Conservation (phyloP, 768 basidiomycete genomes). For the Hemileccinum rubropunctum region DNA sequence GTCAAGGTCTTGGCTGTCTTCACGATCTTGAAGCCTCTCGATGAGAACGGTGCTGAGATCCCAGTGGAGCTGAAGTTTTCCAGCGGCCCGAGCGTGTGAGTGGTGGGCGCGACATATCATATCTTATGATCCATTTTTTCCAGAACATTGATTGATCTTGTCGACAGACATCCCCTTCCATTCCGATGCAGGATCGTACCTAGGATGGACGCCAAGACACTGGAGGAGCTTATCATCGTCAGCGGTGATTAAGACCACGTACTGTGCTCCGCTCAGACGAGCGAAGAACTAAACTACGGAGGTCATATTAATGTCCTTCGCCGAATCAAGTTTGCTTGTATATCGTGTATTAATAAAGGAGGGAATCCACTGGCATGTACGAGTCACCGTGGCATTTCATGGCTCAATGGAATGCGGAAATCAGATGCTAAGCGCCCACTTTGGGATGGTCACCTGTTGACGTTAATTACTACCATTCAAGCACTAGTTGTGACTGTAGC, state of each 20-base stretch:
- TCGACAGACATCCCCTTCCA: constrained; percentile 1
- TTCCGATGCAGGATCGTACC: constrained; percentile 3
- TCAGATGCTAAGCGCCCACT: too few relatives aligned
- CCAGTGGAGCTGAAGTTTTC: constrained; percentile 1
- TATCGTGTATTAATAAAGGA: too few relatives aligned
- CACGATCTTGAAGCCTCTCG: constrained; percentile 1
- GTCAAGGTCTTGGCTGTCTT: constrained; percentile 5
- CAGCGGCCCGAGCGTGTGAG: constrained; percentile 3
- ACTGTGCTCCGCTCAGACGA: too few relatives aligned
- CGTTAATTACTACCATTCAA: too few relatives aligned
- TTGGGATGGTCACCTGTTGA: too few relatives aligned
- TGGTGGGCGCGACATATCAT: not conserved
- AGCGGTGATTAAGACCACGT: not conserved
- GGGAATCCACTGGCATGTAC: too few relatives aligned
- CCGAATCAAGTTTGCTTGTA: too few relatives aligned
- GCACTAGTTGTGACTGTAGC: too few relatives aligned
- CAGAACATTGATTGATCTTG: not conserved
- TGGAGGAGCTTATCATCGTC: not conserved
- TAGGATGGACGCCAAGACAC: not conserved
- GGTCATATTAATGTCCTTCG: not conserved
- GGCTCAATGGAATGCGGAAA: too few relatives aligned
- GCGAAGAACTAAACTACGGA: not conserved
- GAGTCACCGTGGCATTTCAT: too few relatives aligned
- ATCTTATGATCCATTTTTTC: too few relatives aligned
- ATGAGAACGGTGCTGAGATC: constrained; percentile 8